These are phyloP conservation scores for Apophysomyces variabilis DNA, from an alignment of 371 early-diverging fungal species.

Conservation along the genomic window DNA sequence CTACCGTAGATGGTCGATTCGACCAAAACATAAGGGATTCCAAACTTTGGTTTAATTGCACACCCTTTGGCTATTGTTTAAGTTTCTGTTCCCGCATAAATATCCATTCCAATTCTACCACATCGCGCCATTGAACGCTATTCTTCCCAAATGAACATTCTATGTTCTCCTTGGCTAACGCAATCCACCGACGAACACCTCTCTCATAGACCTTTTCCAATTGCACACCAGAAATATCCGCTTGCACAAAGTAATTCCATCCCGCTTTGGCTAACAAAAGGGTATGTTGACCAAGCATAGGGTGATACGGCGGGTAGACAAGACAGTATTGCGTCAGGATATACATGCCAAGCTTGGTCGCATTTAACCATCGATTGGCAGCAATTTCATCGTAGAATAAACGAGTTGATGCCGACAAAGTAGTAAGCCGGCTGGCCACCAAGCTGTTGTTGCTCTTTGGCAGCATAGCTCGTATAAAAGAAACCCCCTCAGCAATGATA, in stretches of 20 bases:
- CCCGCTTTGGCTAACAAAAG: constrained; percentile 66
- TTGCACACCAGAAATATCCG: constrained; percentile 24
- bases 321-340: constrained; percentile 69
- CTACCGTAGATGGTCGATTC: too few relatives aligned
- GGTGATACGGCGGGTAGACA: constrained; percentile 75
- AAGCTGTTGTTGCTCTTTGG: constrained; percentile 9
- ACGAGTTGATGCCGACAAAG: constrained; percentile 33
- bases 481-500: constrained; percentile 28
- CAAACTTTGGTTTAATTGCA: too few relatives aligned
- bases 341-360: constrained; percentile 62
- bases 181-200: constrained; percentile 49
- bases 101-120: constrained; percentile 49
- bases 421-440: constrained; percentile 39
- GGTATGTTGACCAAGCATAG: constrained; percentile 70
- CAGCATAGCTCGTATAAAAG: constrained; percentile 26
- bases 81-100: constrained; percentile 52
- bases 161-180: constrained; percentile 42
- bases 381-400: constrained; percentile 47
- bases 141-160: constrained; percentile 40
- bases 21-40: neutral
- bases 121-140: constrained; percentile 48
- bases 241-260: constrained; percentile 62
- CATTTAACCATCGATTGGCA: constrained; percentile 50
- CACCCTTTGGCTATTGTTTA: constrained; percentile 7
- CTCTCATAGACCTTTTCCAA: constrained; percentile 45